Conservation (phyloP, 768 basidiomycete species). For the Lactarius tabidus region DNA sequence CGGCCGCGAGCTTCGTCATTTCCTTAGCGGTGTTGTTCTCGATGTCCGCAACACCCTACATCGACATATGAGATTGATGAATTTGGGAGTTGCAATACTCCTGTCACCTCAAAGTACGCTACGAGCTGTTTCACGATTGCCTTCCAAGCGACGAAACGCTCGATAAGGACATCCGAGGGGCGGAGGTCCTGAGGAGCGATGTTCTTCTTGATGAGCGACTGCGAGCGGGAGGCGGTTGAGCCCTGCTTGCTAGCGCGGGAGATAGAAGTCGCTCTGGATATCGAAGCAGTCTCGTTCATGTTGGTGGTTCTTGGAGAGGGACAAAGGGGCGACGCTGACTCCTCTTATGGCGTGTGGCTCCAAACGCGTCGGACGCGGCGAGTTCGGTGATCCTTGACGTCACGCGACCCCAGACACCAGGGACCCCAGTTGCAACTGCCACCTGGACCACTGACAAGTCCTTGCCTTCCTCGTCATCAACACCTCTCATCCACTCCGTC, state of each 20-base stretch:
- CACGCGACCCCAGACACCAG: neutral
- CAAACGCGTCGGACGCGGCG: neutral
- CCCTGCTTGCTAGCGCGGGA: conserved; percentile 61
- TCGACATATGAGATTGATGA: neutral
- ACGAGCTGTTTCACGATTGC: conserved; percentile 94
- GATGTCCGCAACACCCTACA: conserved; percentile 70
- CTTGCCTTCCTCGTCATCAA: neutral
- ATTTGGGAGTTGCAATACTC: neutral
- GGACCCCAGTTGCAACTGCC: neutral
- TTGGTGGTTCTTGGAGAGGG: conserved; percentile 14
- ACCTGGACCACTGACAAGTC: neutral
- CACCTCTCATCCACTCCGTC: neutral
- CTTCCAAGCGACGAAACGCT: conserved; percentile 93
- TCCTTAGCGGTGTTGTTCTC: conserved; percentile 93
- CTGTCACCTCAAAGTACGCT: conserved; percentile 72
- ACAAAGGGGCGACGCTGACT: neutral
- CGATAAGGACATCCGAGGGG: conserved; percentile 94
- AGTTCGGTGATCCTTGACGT: neutral
- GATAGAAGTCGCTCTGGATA: conserved; percentile 69
- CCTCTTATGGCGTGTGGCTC: neutral
- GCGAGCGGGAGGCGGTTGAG: conserved; percentile 72
- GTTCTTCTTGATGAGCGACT: conserved; percentile 93
- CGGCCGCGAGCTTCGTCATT: conserved; percentile 86
- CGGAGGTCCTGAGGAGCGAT: conserved; percentile 85
- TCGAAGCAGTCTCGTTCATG: conserved; percentile 45